Percentiles rank a stretch among this genome's conserved stretches.
These are phyloP conservation scores for Rhodotorula sp. DNA, from an alignment of 1,284 basidiomycete genomes.

Conservation along the genomic window DNA sequence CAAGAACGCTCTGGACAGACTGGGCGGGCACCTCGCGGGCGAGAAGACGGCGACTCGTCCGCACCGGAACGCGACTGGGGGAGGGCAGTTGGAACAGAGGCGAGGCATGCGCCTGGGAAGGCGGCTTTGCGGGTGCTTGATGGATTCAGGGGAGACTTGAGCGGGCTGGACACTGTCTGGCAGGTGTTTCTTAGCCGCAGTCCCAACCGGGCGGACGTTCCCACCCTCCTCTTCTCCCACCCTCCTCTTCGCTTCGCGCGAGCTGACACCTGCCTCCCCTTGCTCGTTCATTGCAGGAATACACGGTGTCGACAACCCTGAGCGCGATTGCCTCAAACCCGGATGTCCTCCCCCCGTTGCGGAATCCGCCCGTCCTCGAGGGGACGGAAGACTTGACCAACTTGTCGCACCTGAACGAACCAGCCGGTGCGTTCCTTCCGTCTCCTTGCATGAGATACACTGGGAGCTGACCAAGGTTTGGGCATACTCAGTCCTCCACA, in stretches of 20 bases:
- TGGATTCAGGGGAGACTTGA: too few species aligned
- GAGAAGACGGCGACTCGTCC: not conserved
- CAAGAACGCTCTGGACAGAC: not conserved
- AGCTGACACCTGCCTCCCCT: not conserved
- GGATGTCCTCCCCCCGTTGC: constrained; percentile 73
- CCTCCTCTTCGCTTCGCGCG: not conserved
- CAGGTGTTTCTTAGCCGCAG: not conserved
- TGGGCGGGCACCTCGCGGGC: not conserved
- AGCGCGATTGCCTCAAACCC: constrained; percentile 52
- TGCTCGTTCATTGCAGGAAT: constrained; percentile 59
- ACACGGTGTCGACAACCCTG: constrained; percentile 66
- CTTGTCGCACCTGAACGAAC: constrained; percentile 96
- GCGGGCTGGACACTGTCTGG: too few species aligned
- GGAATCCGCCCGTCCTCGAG: constrained; percentile 94
- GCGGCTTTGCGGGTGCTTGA: not conserved
- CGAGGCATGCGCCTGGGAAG: too few species aligned
- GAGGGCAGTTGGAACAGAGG: constrained; percentile 5
- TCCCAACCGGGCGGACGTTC: not conserved
- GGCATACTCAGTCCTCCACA: constrained; percentile 75
- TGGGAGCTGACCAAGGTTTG: too few species aligned
- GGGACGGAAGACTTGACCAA: constrained; percentile 97
- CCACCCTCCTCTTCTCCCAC: not conserved
- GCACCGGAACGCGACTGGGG: too few species aligned
- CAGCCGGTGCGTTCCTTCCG: constrained; percentile 66
- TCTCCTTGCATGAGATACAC: not conserved